Conservation (phyloP, 495 filamentous ascomycete species). For the Penicillium cataractarum region DNA sequence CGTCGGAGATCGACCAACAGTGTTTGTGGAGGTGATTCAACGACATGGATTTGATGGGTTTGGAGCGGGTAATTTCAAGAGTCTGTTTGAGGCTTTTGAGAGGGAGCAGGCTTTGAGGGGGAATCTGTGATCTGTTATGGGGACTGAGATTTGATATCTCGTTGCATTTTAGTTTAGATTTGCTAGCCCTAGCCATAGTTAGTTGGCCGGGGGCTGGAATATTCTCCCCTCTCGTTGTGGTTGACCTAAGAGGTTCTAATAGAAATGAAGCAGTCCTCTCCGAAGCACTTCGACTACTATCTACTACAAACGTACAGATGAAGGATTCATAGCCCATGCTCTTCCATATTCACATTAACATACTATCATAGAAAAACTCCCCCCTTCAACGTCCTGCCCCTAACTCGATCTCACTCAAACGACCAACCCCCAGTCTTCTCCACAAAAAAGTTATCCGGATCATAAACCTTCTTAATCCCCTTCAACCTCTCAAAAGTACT, state of each 20-base stretch:
- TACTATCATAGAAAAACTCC: not conserved
- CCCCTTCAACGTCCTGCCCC: not conserved
- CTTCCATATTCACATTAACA: not conserved
- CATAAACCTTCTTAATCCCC: slow-evolving; percentile 41
- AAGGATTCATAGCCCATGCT: not conserved
- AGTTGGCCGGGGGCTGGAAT: too few species aligned
- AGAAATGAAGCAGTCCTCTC: not conserved
- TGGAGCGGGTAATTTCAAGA: slow-evolving; percentile 86
- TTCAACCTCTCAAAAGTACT: slow-evolving; percentile 32
- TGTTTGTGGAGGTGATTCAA: slow-evolving; percentile 87
- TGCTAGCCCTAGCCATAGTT: not conserved
- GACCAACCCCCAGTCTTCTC: slow-evolving; percentile 42
- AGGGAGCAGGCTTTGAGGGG: slow-evolving; percentile 64
- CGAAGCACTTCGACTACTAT: not conserved
- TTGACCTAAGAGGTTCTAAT: not conserved
- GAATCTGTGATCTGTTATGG: slow-evolving; percentile 20
- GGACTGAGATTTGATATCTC: not conserved
- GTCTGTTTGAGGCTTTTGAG: slow-evolving; percentile 84
- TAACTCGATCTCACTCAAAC: slow-evolving; percentile 31
- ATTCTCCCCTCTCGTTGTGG: not conserved
- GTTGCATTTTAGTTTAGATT: not conserved
- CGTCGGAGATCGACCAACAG: slow-evolving; percentile 80
- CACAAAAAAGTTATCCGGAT: slow-evolving; percentile 41
- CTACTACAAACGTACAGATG: too few species aligned
- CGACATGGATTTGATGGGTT: slow-evolving; percentile 79